Evolutionary conservation across 2,329 filamentous ascomycete genomes (phyloP), one percentile per base, ranked within the genome.

Genomic region (Calonectria hongkongensis): DNA sequence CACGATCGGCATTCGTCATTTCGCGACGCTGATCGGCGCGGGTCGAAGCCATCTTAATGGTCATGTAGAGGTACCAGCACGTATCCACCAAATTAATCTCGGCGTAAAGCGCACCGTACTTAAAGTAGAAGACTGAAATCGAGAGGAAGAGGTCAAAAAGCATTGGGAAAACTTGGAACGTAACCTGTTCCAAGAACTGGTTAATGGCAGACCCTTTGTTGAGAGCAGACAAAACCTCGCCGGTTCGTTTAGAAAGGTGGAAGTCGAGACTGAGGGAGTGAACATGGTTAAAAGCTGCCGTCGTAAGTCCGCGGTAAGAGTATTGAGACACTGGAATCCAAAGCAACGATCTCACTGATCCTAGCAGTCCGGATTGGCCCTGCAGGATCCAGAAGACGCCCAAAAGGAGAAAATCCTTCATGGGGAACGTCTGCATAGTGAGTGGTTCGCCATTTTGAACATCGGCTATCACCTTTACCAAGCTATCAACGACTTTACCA

Each of bases 321-420:
- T 98, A 98, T 83, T 99, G 97, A 43, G 96, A 95, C 70, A 99
- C 95, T 0, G 97, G 96, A 64, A 99, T 97, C 97, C 97, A 99
- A 41, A 99, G 88, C 43, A 95, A 92, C 27, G 95, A 94, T 75
- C 97, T 91, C 41, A 94, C 80, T 2, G 95, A 96, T 9, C 95
- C 95, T 41, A 99, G 89, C 58, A 98, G 87, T 25, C 97, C 97
- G 72, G 96, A 97, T 66, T 92, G 93, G 2, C 97, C 97, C 84
- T 98, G 97, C 18, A 98, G 89, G 73, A 98, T 93, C 83, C 97
- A 95, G 12, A 98, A 84, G 68, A 90, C 89, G 63, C 98, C 83
- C 43, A 87, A 79, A 25, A 85, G 72, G 6, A 81, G 28, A 30
- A 86, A 82, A 50, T 85, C 81, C 30, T 73, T 75, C 43, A 85